phyloP scores from a whole-genome alignment of 2,329 filamentous ascomycete species.

The Ramularia endophylla region DNA sequence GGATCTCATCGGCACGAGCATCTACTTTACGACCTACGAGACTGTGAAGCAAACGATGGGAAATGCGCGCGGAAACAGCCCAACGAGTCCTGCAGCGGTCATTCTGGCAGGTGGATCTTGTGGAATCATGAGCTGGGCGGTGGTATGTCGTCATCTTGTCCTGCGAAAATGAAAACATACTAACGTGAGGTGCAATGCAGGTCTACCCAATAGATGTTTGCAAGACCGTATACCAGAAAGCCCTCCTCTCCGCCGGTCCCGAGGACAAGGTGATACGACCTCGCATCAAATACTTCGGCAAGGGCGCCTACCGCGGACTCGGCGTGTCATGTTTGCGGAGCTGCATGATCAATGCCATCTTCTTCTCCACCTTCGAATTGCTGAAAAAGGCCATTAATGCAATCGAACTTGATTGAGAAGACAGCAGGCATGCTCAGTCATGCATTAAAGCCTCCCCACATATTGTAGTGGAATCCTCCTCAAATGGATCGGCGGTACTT shows the following conservation, averaged over 20 bases:
- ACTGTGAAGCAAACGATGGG: constrained; percentile 76
- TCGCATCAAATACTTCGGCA: constrained; percentile 71
- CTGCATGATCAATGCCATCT: constrained; percentile 78
- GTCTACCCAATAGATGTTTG: constrained; percentile 67
- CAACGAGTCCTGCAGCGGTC: constrained; percentile 74
- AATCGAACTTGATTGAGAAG: no score
- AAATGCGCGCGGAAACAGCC: constrained; percentile 64
- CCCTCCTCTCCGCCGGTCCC: constrained; percentile 62
- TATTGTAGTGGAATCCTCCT: no score
- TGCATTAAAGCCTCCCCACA: no score
- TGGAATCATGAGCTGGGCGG: constrained; percentile 75
- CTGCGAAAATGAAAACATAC: constrained; percentile 6
- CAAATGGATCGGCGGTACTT: no score
- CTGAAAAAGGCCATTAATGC: no score
- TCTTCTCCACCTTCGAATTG: constrained; percentile 76
- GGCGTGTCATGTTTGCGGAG: constrained; percentile 79
- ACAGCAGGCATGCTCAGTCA: no score
- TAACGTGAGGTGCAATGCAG: constrained; percentile 23
- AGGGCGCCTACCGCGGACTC: constrained; percentile 74
- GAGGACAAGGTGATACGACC: constrained; percentile 49
- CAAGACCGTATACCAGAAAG: constrained; percentile 80
- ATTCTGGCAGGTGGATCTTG: constrained; percentile 73
- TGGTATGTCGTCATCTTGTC: not conserved
- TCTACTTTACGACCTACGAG: constrained; percentile 88
- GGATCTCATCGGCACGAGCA: constrained; percentile 75